Conservation (phyloP, 495 filamentous ascomycete genomes). For the Penicillium roqueforti region DNA sequence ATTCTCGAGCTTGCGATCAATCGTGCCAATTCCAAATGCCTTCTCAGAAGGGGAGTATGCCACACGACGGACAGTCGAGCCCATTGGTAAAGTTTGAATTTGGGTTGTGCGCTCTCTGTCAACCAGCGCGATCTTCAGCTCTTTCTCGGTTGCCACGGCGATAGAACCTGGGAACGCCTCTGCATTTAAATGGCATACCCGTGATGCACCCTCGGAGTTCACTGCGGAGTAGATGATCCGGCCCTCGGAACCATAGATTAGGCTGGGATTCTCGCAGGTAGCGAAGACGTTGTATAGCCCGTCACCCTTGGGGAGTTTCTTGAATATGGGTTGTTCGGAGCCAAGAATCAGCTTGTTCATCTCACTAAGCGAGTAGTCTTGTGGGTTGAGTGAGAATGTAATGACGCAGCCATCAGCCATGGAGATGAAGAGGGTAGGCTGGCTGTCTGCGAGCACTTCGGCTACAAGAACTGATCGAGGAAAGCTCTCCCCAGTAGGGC, state of each 20-base stretch:
- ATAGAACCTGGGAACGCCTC: constrained; percentile 77
- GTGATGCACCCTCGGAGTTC: constrained; percentile 81
- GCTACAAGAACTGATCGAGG: constrained; percentile 79
- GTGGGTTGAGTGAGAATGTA: constrained; percentile 68
- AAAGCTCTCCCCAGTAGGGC: constrained; percentile 59
- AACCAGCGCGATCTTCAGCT: constrained; percentile 76
- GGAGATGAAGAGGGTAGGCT: constrained; percentile 81
- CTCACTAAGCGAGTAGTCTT: constrained; percentile 55
- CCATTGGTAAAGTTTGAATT: constrained; percentile 69
- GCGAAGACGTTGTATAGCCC: constrained; percentile 80
- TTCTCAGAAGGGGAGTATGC: constrained; percentile 77
- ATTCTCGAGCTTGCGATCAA: constrained; percentile 56
- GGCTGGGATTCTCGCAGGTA: constrained; percentile 85
- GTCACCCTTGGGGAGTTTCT: constrained; percentile 62
- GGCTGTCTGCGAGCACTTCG: constrained; percentile 57
- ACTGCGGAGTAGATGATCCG: constrained; percentile 90
- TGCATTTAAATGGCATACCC: constrained; percentile 75
- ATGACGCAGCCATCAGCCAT: constrained; percentile 92
- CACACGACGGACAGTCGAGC: constrained; percentile 80
- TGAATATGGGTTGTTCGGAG: constrained; percentile 75
- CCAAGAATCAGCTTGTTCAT: constrained; percentile 83
- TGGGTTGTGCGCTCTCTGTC: constrained; percentile 85
- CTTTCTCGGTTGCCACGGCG: constrained; percentile 68
- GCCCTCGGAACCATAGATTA: constrained; percentile 86
- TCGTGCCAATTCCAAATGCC: constrained; percentile 81